These are phyloP conservation scores for Wallacemonas sp. DNA, from an alignment of 208 protist species.

Conservation along the genomic window DNA sequence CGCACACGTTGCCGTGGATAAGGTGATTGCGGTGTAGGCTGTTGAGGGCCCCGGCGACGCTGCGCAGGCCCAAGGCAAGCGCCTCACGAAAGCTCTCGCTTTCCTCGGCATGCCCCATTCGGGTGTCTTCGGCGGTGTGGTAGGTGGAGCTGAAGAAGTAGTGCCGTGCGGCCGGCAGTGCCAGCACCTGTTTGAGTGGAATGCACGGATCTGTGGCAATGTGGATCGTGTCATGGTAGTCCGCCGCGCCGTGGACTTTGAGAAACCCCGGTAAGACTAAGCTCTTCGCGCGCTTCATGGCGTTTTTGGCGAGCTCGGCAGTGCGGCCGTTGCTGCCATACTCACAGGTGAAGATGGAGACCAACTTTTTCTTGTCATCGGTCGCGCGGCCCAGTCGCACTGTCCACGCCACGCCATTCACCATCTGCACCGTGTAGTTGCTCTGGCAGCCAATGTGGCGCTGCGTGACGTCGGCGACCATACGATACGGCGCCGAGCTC, in stretches of 20 bases:
- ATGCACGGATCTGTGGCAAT: constrained; percentile 80
- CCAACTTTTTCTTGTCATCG: constrained; percentile 38
- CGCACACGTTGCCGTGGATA: constrained; percentile 76
- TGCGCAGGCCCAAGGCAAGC: constrained; percentile 46
- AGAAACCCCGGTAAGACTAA: constrained; percentile 76
- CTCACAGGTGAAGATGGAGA: constrained; percentile 59
- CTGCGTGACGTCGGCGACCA: not conserved
- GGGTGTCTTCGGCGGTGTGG: constrained; percentile 6
- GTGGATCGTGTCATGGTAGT: constrained; percentile 75
- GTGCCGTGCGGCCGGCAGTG: constrained; percentile 13
- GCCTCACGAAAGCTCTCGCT: constrained; percentile 15
- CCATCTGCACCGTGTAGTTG: constrained; percentile 11
- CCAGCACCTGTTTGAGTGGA: constrained; percentile 46
- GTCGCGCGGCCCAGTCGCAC: constrained; percentile 30
- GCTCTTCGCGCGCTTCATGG: constrained; percentile 70
- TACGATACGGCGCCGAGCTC: constrained; percentile 1
- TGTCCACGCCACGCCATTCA: constrained; percentile 46
- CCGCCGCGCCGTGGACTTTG: constrained; percentile 59
- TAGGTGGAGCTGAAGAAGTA: constrained; percentile 19
- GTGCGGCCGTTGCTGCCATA: constrained; percentile 11
- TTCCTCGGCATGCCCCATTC: constrained; percentile 8
- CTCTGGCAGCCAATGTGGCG: constrained; percentile 3
- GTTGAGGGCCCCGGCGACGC: constrained; percentile 41
- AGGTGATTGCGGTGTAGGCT: constrained; percentile 76
- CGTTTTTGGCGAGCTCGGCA: constrained; percentile 50